Conservation (phyloP, 371 early-diverging fungal species). For the Nematocida sp. region DNA sequence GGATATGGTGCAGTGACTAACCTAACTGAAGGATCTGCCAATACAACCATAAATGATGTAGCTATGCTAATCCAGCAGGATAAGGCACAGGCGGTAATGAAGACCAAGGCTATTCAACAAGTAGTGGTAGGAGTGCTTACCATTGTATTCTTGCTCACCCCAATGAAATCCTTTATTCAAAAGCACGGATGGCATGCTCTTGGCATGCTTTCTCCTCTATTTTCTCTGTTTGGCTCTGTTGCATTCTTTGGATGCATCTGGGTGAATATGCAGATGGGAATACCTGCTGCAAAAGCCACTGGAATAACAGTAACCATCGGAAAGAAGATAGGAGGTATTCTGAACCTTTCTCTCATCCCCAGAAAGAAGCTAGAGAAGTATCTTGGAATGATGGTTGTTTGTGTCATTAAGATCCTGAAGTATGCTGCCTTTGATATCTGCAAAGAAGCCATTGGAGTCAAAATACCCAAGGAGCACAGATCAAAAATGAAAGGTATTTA, state of each 20-base stretch:
- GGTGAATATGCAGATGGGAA: not conserved
- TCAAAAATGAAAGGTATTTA: conserved; percentile 64
- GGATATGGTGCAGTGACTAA: conserved; percentile 62
- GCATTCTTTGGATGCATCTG: conserved; percentile 13
- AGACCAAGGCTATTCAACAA: conserved; percentile 55
- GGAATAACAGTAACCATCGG: conserved; percentile 6
- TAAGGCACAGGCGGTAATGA: conserved; percentile 41
- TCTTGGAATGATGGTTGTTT: conserved; percentile 26
- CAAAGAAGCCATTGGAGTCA: conserved; percentile 63
- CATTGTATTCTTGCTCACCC: conserved; percentile 59
- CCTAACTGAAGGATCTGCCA: conserved; percentile 61
- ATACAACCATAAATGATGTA: conserved; percentile 11
- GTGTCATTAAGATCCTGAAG: conserved; percentile 60
- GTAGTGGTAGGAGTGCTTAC: conserved; percentile 53
- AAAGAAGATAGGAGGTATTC: not conserved
- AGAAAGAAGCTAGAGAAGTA: conserved; percentile 1
- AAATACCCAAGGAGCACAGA: conserved; percentile 60
- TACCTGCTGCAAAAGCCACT: not conserved
- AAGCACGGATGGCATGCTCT: conserved; percentile 59
- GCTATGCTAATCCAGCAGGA: conserved; percentile 41
- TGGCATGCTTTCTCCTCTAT: conserved; percentile 59
- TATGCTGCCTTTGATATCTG: conserved; percentile 64
- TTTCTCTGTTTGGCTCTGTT: conserved; percentile 23
- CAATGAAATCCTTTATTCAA: conserved; percentile 57
- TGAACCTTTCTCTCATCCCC: not conserved